Evolutionary conservation across 768 basidiomycete species (phyloP).

Genomic region (Butyriboletus loyo): DNA sequence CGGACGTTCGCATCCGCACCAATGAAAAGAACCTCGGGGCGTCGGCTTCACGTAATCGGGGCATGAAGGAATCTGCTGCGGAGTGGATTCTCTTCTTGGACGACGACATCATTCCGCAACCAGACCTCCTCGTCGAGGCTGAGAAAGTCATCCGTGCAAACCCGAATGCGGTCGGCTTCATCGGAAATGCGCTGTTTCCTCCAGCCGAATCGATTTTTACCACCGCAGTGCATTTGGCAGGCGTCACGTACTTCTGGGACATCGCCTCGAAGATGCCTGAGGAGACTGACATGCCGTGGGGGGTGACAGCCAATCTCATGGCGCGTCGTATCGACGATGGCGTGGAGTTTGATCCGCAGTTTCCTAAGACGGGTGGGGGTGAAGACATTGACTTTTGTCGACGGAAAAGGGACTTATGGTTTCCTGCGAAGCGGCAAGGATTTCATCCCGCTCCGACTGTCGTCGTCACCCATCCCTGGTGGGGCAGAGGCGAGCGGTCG

Average conservation of each 20-base stretch:
- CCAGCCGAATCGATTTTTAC: conserved; percentile 47
- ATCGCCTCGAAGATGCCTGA: conserved; percentile 47
- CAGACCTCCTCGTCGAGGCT: conserved; percentile 42
- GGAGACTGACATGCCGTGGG: conserved; percentile 53
- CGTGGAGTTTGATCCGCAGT: conserved; percentile 43
- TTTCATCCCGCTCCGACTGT: conserved; percentile 50
- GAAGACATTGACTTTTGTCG: conserved; percentile 62
- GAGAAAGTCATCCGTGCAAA: conserved; percentile 46
- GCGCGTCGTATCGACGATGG: conserved; percentile 44
- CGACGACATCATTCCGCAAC: conserved; percentile 48
- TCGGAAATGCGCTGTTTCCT: conserved; percentile 52
- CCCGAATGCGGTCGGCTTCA: conserved; percentile 50
- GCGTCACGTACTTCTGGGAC: conserved; percentile 62
- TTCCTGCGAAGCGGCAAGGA: conserved; percentile 35
- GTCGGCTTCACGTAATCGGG: conserved; percentile 53
- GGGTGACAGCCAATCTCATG: conserved; percentile 59
- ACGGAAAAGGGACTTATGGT: conserved; percentile 40
- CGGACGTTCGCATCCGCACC: conserved; percentile 53
- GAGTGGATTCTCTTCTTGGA: conserved; percentile 63
- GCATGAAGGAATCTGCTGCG: conserved; percentile 51
- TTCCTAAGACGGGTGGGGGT: conserved; percentile 63
- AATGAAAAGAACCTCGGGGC: conserved; percentile 50
- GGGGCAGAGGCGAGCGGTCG: conserved; percentile 43
- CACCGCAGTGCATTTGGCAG: conserved; percentile 52
- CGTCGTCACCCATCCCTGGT: conserved; percentile 56